phyloP scores from a whole-genome alignment of 2,329 filamentous ascomycete genomes.

The Hypoxylon sp. region DNA sequence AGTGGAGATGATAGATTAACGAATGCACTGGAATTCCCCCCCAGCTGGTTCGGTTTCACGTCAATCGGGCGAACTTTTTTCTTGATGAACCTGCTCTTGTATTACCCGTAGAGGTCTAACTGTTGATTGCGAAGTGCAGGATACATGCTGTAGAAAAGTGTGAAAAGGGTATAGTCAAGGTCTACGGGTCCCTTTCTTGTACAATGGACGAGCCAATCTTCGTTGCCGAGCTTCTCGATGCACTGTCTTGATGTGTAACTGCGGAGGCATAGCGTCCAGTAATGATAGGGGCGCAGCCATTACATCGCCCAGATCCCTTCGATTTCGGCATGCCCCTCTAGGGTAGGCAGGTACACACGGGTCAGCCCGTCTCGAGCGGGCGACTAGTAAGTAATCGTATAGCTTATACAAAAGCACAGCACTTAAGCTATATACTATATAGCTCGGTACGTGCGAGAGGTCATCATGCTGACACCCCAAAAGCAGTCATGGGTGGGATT shows the following conservation, averaged over 20 bases:
- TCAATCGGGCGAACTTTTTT: conserved; percentile 47
- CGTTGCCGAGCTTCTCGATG: conserved; percentile 39
- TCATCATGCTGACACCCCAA: conserved; percentile 28
- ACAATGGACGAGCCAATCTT: conserved; percentile 41
- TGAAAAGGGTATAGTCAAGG: conserved; percentile 45
- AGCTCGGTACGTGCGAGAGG: conserved; percentile 41
- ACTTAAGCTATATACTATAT: conserved; percentile 33
- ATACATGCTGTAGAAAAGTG: conserved; percentile 41
- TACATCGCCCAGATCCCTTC: conserved; percentile 32
- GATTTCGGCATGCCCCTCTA: conserved; percentile 34
- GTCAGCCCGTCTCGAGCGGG: conserved; percentile 34
- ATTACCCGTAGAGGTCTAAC: conserved; percentile 42
- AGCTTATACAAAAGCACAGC: conserved; percentile 36
- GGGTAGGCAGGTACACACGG: conserved; percentile 37
- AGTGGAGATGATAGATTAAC: conserved; percentile 47
- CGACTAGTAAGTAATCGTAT: conserved; percentile 31
- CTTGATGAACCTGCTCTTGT: conserved; percentile 43
- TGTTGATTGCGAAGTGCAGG: conserved; percentile 46
- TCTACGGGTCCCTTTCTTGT: conserved; percentile 37
- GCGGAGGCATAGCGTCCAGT: conserved; percentile 42
- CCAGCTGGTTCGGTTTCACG: conserved; percentile 46
- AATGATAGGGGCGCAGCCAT: conserved; percentile 38
- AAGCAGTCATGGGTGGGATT: conserved; percentile 16
- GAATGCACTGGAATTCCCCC: conserved; percentile 45
- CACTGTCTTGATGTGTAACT: conserved; percentile 43